These are phyloP conservation scores for Aspergillus aculeatus DNA, from an alignment of 2,329 filamentous ascomycete species.

Conservation along the genomic window DNA sequence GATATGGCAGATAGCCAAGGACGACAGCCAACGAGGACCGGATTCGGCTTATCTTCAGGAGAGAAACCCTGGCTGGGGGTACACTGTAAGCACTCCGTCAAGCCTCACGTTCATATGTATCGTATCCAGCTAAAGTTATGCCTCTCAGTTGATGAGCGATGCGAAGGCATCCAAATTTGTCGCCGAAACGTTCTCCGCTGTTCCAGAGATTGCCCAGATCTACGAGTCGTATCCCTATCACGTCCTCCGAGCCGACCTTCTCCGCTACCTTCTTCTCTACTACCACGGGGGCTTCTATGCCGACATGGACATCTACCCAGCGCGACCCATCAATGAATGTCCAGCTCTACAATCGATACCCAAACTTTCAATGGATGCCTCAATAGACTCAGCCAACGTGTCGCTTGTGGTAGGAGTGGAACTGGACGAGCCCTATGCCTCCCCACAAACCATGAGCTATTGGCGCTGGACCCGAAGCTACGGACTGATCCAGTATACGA, in stretches of 20 bases:
- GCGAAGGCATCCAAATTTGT: conserved; percentile 29
- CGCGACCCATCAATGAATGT: conserved; percentile 28
- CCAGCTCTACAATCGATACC: conserved; percentile 25
- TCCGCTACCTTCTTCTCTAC: conserved; percentile 39
- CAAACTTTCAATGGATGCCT: background rate
- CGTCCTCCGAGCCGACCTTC: conserved; percentile 52
- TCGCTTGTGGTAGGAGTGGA: conserved; percentile 36
- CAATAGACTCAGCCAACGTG: conserved; percentile 20
- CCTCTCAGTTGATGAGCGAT: conserved; percentile 27
- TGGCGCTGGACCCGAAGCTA: conserved; percentile 39
- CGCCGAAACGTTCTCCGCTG: conserved; percentile 22
- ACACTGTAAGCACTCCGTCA: conserved; percentile 20
- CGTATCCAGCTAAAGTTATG: background rate
- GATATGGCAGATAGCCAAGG: conserved; percentile 33
- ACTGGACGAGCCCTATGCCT: conserved; percentile 38
- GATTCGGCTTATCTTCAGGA: conserved; percentile 30
- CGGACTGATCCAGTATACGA: conserved; percentile 35
- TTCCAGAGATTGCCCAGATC: conserved; percentile 27
- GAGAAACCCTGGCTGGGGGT: conserved; percentile 30
- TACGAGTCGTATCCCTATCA: conserved; percentile 44
- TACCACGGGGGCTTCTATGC: conserved; percentile 39
- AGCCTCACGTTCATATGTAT: too few species aligned
- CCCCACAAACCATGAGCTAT: conserved; percentile 27
- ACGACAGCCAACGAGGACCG: conserved; percentile 14
- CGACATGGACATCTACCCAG: conserved; percentile 34